Base-by-base conservation (phyloP, 208 protist species). In the Leptomonas seymouri region DNA sequence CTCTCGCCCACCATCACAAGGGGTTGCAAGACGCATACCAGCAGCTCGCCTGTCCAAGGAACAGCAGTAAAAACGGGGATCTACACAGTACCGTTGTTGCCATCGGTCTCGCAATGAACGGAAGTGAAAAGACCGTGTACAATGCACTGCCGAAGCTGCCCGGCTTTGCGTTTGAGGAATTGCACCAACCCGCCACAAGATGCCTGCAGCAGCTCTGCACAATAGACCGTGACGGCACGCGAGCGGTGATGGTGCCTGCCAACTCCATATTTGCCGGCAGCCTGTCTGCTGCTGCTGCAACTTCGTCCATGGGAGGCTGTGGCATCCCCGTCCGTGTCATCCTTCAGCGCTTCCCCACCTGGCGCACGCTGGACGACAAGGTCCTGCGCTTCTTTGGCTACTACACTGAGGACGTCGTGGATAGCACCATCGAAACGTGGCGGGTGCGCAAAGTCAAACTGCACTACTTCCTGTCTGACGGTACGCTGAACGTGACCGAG, bases 371-470 rank as follows among this genome's bases (percentile, higher is more conserved):
- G 45, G 96, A 98, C 65, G 75, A 95, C 57, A 97, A 98, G 62
- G 94, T 98, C 15, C 87, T 99, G 27, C 87, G 97, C 53, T 99
- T 98, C 76, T 97, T 97, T 67, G 96, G 80, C 28, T 99, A 96
- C 78, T 98, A 98, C 79, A 78, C 90, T 31, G 97, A 99, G 81
- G 71, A 84, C 8, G 95, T 99, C 27, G 76, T 91, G 55, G 97
- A 99, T 71, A 97, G 87, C 57, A 71, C 64, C 2, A 44, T 93
- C 0, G 98, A 99, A 78, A 75, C 74, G 30, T 76, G 65, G 39
- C 90, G 98, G 54, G 83, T 99, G 46, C 88, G 97, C 58, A 95
- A 94, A 62, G 92, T 97, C 57, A 90, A 87, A 60, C 82, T 99
- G 18, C 80, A 95, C 61, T 98, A 93, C 65, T 98, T 93, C 68